These are phyloP conservation scores for Coemansia sp. DNA, from an alignment of 192 early-diverging fungal species.

Conservation along the genomic window DNA sequence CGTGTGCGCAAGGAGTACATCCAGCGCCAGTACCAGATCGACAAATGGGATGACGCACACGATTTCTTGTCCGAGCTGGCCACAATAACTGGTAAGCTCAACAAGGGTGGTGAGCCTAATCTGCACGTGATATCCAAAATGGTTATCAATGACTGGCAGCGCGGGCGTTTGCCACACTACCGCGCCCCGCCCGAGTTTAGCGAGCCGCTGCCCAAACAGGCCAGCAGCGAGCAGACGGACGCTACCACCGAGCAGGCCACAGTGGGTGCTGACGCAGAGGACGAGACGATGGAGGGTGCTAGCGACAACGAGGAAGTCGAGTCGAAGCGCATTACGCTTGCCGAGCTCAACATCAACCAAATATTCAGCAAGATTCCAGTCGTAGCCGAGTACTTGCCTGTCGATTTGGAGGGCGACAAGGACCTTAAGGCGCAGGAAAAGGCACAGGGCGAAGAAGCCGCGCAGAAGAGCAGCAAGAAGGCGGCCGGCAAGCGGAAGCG, in stretches of 20 bases:
- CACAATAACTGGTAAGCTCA: slow-evolving; percentile 80
- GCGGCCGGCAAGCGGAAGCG: slow-evolving; percentile 27
- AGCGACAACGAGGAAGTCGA: slow-evolving; percentile 21
- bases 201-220: slow-evolving; percentile 24
- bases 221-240: slow-evolving; percentile 6
- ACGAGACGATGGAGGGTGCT: slow-evolving; percentile 35
- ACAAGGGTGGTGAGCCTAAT: slow-evolving; percentile 98
- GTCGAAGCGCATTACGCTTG: slow-evolving; percentile 12
- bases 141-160: slow-evolving; percentile 98
- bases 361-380: slow-evolving; percentile 91
- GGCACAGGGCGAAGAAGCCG: slow-evolving; percentile 51
- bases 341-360: slow-evolving; percentile 72
- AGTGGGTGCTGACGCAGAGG: slow-evolving; percentile 16
- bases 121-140: slow-evolving; percentile 88
- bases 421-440: slow-evolving; percentile 60
- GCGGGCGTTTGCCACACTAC: slow-evolving; percentile 96
- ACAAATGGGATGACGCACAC: slow-evolving; percentile 78
- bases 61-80: slow-evolving; percentile 93
- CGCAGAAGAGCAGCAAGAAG: slow-evolving; percentile 25
- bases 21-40: slow-evolving; percentile 86
- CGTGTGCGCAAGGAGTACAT: slow-evolving; percentile 91
- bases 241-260: slow-evolving; percentile 5
- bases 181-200: slow-evolving; percentile 69
- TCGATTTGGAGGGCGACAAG: slow-evolving; percentile 74
- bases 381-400: slow-evolving; percentile 75